Evolutionary conservation across 2,329 filamentous ascomycete species (phyloP), one percentile per base, ranked within the genome.

Genomic region (Biscogniauxia mediterranea): DNA sequence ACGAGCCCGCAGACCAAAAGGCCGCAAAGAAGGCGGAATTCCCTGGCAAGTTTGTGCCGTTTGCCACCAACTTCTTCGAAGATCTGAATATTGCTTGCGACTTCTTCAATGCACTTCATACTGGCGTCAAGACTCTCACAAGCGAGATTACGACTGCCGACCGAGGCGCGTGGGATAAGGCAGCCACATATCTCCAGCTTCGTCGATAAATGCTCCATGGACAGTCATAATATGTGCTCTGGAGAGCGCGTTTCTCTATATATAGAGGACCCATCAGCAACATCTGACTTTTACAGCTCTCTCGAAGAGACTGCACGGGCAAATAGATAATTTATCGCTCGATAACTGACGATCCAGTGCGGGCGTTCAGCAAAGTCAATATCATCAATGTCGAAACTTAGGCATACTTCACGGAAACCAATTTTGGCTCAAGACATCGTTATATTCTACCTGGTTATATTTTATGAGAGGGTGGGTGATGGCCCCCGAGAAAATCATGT

Each of bases 101-200:
- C 38, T 87, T 89, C 70, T 83, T 89, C 66, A 79, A 81, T 59
- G 84, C 85, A 4, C 71, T 89, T 42, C 79, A 83, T 64, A 79
- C 78, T 20, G 86, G 85, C 51, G 75, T 89, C n/a, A 80, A 84
- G 73, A 80, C 78, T 9, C 71, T 89, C 8, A 79, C 78, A 55
- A 75, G 74, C 26, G 78, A 80, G 65, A 68, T 88, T 17, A 69
- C 78, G 4, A 71, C 76, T 23, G 73, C 71, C 1, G 82, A 84
- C 65, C 83, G 79, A 73, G 71, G 74, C 11, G 76, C 77, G 17
- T 89, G 86, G 86, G 76, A 81, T 64, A 81, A 79, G 68, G 85
- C 86, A 1, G 79, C 80, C 60, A 75, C 77, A 25, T 89, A 85
- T 70, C 76, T 88, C 19, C 74, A 80, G 57, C 57, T 69, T 32